These are phyloP conservation scores for Cyberlindnera xishuangbannaensis DNA, from an alignment of 805 yeast species.

Conservation along the genomic window DNA sequence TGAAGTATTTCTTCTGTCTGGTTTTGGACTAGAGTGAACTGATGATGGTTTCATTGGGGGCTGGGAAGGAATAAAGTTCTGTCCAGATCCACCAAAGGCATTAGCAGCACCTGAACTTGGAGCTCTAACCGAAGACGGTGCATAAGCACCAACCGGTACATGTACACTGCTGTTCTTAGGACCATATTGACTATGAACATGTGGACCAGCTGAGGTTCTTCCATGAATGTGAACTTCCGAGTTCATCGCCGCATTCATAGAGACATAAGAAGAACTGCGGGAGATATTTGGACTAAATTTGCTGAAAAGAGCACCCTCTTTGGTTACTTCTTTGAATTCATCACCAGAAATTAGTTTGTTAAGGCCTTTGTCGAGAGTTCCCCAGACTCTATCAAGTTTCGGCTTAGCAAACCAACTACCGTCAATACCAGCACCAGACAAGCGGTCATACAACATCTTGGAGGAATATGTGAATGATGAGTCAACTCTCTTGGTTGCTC, in stretches of 20 bases:
- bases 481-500: constrained; percentile 33
- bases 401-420: constrained; percentile 77
- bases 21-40: constrained; percentile 6
- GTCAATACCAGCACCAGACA: constrained; percentile 41
- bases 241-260: constrained; percentile 11
- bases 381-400: constrained; percentile 80
- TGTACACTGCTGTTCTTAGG: no score
- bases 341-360: constrained; percentile 85
- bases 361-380: constrained; percentile 75
- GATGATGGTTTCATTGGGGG: constrained; percentile 2
- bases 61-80: constrained; percentile 6
- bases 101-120: constrained; percentile 1
- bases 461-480: constrained; percentile 29
- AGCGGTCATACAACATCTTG: constrained; percentile 37
- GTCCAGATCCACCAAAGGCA: constrained; percentile 1
- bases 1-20: constrained; percentile 5
- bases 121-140: not conserved
- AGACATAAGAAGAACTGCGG: constrained; percentile 36
- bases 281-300: constrained; percentile 68
- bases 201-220: no score
- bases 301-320: constrained; percentile 51
- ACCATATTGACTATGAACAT: no score
- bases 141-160: not conserved
- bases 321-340: constrained; percentile 38
- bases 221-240: no score